These are phyloP conservation scores for Kandelia obovata DNA, from an alignment of 345 rosid species.

Conservation along the genomic window DNA sequence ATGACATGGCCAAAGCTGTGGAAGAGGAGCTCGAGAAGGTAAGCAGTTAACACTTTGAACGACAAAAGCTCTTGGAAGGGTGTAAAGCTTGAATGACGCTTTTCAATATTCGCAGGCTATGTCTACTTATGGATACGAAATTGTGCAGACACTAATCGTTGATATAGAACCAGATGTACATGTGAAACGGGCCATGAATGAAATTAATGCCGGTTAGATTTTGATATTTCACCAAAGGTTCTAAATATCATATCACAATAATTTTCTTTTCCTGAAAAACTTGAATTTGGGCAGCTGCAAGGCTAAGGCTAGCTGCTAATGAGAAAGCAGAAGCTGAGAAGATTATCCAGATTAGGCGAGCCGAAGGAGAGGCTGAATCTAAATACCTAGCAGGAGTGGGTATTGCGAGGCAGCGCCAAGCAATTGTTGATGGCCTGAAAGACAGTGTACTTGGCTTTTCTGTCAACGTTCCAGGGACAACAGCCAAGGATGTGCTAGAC, in stretches of 20 bases:
- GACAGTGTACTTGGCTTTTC: conserved; percentile 29
- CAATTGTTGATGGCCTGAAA: conserved; percentile 24
- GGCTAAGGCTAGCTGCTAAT: conserved; percentile 19
- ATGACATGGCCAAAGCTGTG: conserved; percentile 15
- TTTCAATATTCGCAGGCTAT: neutral
- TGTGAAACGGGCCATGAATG: conserved; percentile 22
- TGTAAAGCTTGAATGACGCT: neutral
- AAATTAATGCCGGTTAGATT: conserved; percentile 17
- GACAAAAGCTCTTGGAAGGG: neutral
- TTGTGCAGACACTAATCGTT: conserved; percentile 21
- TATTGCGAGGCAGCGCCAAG: conserved; percentile 25
- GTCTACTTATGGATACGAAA: conserved; percentile 20
- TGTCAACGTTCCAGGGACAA: conserved; percentile 22
- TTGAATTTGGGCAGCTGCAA: conserved; percentile 14
- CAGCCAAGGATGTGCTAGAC: conserved; percentile 24
- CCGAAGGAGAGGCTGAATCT: conserved; percentile 26
- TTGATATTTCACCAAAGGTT: neutral
- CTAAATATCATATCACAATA: neutral
- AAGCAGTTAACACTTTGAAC: neutral
- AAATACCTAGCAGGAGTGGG: conserved; percentile 21
- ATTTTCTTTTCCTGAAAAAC: neutral
- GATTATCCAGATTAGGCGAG: conserved; percentile 18
- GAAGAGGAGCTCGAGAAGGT: conserved; percentile 25
- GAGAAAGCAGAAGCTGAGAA: conserved; percentile 30
- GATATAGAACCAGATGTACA: conserved; percentile 18